Evolutionary conservation across 768 basidiomycete genomes (phyloP), one percentile per base, ranked within the genome.

Genomic region (Mycena olivaceomarginata): DNA sequence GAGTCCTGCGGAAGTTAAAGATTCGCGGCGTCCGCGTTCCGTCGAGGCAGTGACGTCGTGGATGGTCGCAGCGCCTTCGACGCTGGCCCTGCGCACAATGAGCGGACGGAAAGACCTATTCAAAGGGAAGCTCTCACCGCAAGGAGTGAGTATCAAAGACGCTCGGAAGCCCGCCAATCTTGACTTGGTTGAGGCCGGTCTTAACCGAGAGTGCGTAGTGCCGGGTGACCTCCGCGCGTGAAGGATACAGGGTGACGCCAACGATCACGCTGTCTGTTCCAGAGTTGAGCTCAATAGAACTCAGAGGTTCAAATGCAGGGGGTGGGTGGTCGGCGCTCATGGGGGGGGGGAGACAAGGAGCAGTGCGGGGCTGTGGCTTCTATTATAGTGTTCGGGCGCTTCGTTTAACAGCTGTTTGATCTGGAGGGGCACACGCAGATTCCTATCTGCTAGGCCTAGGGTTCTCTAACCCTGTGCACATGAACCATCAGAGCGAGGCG

Each of bases 41-140:
- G 37, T 60, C 31, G 37, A 60, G 31, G 31, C 59, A 39, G 59
- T 60, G 16, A 60, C 59, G 59, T 60, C 59, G 59, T 60, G 59
- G 15, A 60, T 60, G 59, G 59, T 60, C 59, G 59, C 59, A 37
- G 59, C 59, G 31, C 59, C 59, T 39, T 60, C 59, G 59, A 60
- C 59, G 31, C 59, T 60, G 57, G 53, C 53, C 53, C 53, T 56
- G 53, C 53, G 53, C n/a, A 60, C 59, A 60, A 37, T 37, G 25
- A 31, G 22, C 31, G 22, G 25, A 59, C 12, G 57, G 57, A 31
- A 59, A 59, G 57, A 37, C 25, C 57, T 59, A 31, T 31, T 59
- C 31, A 59, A 59, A 3, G 57, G 31, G 1, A 60, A 39, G 8
- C 31, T 39, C n/a, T 16, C 37, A 60, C 59, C 59, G 59, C 16